Base-by-base conservation (phyloP, 352 stramenopile species). In the Globisporangium heterothallicum region DNA sequence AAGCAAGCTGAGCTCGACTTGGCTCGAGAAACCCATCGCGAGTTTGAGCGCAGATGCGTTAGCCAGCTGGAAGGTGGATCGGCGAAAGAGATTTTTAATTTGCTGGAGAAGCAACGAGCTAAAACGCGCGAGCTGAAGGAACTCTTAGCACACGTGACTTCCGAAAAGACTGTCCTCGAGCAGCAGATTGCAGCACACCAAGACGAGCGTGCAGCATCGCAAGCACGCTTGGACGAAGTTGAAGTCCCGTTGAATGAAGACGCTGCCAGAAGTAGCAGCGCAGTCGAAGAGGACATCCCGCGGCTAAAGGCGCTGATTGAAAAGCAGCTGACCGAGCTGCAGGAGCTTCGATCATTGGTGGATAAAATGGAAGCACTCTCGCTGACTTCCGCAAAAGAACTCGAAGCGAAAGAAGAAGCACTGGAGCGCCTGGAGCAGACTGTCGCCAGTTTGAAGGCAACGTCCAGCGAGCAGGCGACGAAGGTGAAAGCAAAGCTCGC, bases 401-500 rank as follows among this genome's bases (percentile, higher is more conserved):
- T 61, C 6, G 66, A 79, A 42, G 42, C 51, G 2, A 54, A 68
- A 27, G 49, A 65, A 13, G 43, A 57, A 5, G 61, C 56, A n/a
- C 61, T 72, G 5, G 49, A 45, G 13, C 59, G 60, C 26, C 42
- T 75, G 18, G 53, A 75, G 38, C 57, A 72, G 21, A 25, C 61
- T 18, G 56, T 76, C 41, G 53, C 60, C 22, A 41, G 46, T 14
- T 61, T 56, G 45, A 49, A 68, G 48, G 36, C 61, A 25, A 43
- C 77, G 42, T 56, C 49, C 22, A 51, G 48, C 40, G 53, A 44
- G 61, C 36, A 70, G 24, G 65, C 66, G 40, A 56, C 63, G 7
- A 83, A 80, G 29, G 57, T 54, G 27, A 66, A 74, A 42, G 48
- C 58, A 14, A 78, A 55, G 0, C 59, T 86, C n/a, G 54, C 62